Percentiles rank a stretch among this genome's conserved stretches.
Evolutionary conservation across 306 rosid genomes (phyloP).

Genomic region (Lotus japonicus): DNA sequence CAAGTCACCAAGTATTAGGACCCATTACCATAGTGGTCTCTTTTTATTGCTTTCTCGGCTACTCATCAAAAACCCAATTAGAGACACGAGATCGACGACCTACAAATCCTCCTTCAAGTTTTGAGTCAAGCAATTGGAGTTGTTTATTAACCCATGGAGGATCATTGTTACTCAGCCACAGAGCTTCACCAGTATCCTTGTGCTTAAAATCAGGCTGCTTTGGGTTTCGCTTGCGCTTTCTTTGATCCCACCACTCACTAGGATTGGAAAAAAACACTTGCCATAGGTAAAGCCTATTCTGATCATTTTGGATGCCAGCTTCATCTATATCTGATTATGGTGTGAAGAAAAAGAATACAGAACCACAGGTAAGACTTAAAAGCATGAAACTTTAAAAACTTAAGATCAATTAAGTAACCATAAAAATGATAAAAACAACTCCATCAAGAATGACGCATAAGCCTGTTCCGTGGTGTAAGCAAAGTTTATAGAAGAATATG

Average conservation of each 20-base stretch:
- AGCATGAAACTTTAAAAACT: not conserved
- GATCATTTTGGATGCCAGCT: conserved; percentile 14
- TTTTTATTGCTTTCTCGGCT: conserved; percentile 15
- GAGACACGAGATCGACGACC: conserved; percentile 30
- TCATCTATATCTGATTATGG: conserved; percentile 19
- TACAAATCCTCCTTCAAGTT: conserved; percentile 1
- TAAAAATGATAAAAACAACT: conserved; percentile 3
- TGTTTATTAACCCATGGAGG: conserved; percentile 86
- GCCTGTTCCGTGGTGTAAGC: not conserved
- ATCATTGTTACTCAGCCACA: conserved; percentile 53
- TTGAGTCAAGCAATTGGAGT: conserved; percentile 50
- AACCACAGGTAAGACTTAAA: conserved; percentile 5
- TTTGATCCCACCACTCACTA: conserved; percentile 77
- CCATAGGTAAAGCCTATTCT: conserved; percentile 60
- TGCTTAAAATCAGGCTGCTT: conserved; percentile 63
- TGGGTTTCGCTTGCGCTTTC: conserved; percentile 50
- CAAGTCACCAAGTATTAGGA: not conserved
- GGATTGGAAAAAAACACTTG: conserved; percentile 72
- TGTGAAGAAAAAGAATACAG: conserved; percentile 9
- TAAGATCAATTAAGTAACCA: too few relatives aligned
- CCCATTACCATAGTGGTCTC: not conserved
- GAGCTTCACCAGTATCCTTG: conserved; percentile 64
- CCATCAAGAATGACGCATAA: not conserved
- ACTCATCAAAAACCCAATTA: conserved; percentile 55
- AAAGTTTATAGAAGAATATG: not conserved